Conservation (phyloP, 2,329 filamentous ascomycete species). For the Nothomitra cinnamomea region DNA sequence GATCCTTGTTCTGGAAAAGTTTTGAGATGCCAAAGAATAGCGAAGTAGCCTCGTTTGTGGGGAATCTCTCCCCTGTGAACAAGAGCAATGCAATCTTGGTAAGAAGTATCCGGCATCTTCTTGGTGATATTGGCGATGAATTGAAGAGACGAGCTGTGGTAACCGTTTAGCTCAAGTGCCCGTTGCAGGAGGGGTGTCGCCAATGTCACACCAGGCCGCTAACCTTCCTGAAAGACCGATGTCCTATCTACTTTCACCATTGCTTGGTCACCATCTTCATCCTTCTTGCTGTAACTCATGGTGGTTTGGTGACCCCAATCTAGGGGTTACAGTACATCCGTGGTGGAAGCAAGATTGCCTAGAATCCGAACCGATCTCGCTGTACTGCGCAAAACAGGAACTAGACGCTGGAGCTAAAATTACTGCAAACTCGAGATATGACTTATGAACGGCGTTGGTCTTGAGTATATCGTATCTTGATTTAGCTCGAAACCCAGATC, state of each 20-base stretch:
- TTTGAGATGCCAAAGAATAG: constrained; percentile 99
- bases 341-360: background rate
- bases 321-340: background rate
- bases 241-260: constrained; percentile 96
- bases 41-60: constrained; percentile 89
- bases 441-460: background rate
- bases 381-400: background rate
- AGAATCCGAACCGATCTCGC: background rate
- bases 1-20: constrained; percentile 99
- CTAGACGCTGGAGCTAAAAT: background rate
- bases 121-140: constrained; percentile 86
- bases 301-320: constrained; percentile 7
- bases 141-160: constrained; percentile 84
- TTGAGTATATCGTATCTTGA: background rate
- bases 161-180: constrained; percentile 19
- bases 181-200: constrained; percentile 8
- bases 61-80: constrained; percentile 94
- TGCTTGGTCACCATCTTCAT: constrained; percentile 87
- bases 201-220: constrained; percentile 13
- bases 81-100: constrained; percentile 94
- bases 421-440: background rate
- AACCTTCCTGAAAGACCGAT: constrained; percentile 97
- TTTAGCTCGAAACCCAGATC: background rate
- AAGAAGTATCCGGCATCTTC: constrained; percentile 91
- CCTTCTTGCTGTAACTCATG: constrained; percentile 85